phyloP scores from a whole-genome alignment of 2,329 filamentous ascomycete genomes.

The Sarocladium oryzae region DNA sequence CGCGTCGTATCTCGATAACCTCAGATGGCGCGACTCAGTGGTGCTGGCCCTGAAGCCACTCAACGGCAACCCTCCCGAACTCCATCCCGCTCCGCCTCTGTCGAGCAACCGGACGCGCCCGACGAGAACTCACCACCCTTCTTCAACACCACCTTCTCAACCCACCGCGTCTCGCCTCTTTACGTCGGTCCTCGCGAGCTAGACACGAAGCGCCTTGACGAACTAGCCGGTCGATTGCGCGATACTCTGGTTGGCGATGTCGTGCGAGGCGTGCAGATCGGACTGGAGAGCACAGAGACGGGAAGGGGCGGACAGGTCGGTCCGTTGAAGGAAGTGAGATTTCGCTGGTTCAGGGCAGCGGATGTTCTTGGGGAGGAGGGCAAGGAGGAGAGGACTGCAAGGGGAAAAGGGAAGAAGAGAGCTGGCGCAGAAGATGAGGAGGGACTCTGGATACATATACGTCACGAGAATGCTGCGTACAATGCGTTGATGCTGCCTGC shows the following conservation, averaged over 20 bases:
- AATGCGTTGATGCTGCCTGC: constrained; percentile 44
- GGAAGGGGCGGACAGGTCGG: constrained; percentile 29
- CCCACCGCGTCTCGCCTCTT: constrained; percentile 48
- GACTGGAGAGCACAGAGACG: constrained; percentile 36
- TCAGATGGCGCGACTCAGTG: constrained; percentile 6
- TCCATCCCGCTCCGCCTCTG: constrained; percentile 1
- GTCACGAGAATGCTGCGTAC: constrained; percentile 47
- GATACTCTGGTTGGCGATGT: constrained; percentile 52
- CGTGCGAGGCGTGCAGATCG: constrained; percentile 53
- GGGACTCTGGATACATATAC: constrained; percentile 40
- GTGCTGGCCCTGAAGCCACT: not conserved
- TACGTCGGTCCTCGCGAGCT: constrained; percentile 38
- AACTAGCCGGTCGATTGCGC: constrained; percentile 41
- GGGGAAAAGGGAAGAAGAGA: constrained; percentile 9
- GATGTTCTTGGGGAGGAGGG: constrained; percentile 25
- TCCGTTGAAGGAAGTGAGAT: constrained; percentile 38
- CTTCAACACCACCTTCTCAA: constrained; percentile 54
- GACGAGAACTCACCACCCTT: constrained; percentile 30
- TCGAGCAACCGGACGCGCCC: not conserved
- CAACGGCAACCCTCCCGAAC: not conserved
- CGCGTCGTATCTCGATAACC: not conserved
- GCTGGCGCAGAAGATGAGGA: constrained; percentile 17
- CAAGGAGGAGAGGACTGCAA: constrained; percentile 11
- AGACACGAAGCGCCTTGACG: constrained; percentile 29
- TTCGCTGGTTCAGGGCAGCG: constrained; percentile 37